Conservation (phyloP, 306 rosid species). For the Albizia julibrissin region DNA sequence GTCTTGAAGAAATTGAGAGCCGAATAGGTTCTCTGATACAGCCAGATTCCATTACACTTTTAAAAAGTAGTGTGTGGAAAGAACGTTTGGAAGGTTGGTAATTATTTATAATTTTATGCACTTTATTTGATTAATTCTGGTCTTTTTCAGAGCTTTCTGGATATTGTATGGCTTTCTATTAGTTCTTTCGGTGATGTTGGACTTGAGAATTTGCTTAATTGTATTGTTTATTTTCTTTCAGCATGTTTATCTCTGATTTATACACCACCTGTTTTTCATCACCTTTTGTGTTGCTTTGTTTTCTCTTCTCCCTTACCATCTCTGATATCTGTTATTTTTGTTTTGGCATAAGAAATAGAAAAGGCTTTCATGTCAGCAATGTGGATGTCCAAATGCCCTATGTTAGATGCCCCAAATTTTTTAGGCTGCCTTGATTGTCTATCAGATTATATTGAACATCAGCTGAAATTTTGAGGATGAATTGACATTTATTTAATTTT, state of each 20-base stretch:
- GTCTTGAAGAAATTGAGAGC: slow-evolving; percentile 96
- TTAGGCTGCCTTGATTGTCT: too few species aligned
- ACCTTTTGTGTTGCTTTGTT: background rate
- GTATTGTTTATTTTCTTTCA: background rate
- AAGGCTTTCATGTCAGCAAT: too few species aligned
- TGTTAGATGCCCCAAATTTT: too few species aligned
- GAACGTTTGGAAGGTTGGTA: slow-evolving; percentile 94
- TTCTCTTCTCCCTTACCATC: background rate
- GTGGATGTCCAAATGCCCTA: too few species aligned
- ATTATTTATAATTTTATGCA: slow-evolving; percentile 10
- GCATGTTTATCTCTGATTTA: background rate
- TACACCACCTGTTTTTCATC: background rate
- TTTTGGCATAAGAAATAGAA: background rate
- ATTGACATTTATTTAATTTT: too few species aligned
- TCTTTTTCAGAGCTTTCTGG: background rate
- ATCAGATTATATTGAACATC: too few species aligned
- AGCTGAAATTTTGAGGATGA: too few species aligned
- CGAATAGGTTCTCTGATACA: slow-evolving; percentile 82
- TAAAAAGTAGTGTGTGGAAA: slow-evolving; percentile 93
- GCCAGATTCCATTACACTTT: slow-evolving; percentile 69
- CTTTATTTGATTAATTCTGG: background rate
- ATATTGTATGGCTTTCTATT: background rate
- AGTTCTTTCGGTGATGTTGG: background rate
- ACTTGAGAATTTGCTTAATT: background rate
- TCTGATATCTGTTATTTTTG: background rate